Percentiles rank a stretch among this genome's conserved stretches.
These are phyloP conservation scores for Sclerotinia sclerotiorum DNA, from an alignment of 2,329 filamentous ascomycete species.

Conservation along the genomic window DNA sequence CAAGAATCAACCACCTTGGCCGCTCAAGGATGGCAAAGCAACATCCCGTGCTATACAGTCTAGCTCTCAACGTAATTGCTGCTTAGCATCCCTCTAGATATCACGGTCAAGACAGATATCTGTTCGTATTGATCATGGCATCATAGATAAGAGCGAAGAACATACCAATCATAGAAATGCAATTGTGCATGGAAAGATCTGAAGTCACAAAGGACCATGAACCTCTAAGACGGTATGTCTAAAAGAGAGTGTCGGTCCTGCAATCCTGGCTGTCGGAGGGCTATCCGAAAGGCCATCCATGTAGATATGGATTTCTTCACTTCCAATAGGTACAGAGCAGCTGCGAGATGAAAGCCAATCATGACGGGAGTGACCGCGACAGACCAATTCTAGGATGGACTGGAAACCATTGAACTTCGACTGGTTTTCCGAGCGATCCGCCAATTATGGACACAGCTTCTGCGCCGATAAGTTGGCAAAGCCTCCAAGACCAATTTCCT, in stretches of 20 bases:
- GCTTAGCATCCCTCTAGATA: background rate
- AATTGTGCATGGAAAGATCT: background rate
- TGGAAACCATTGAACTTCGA: constrained; percentile 6
- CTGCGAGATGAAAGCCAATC: background rate
- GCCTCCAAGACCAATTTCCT: background rate
- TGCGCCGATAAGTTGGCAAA: background rate
- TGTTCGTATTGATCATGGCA: background rate
- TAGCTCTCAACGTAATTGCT: background rate
- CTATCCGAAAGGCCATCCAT: background rate
- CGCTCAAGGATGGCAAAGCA: background rate
- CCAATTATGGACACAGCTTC: too few species aligned
- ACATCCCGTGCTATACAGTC: background rate
- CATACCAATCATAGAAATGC: background rate
- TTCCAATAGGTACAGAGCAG: background rate
- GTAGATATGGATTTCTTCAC: background rate
- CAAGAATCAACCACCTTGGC: background rate
- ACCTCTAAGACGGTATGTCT: background rate
- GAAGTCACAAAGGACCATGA: too few species aligned
- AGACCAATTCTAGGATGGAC: background rate
- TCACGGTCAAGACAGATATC: background rate
- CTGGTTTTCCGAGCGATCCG: constrained; percentile 4
- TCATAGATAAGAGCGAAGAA: background rate
- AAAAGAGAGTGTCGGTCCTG: background rate
- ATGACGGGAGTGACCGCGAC: background rate
- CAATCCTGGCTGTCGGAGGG: background rate